These are phyloP conservation scores for Capronia coronata DNA, from an alignment of 2,329 filamentous ascomycete species.

Conservation along the genomic window DNA sequence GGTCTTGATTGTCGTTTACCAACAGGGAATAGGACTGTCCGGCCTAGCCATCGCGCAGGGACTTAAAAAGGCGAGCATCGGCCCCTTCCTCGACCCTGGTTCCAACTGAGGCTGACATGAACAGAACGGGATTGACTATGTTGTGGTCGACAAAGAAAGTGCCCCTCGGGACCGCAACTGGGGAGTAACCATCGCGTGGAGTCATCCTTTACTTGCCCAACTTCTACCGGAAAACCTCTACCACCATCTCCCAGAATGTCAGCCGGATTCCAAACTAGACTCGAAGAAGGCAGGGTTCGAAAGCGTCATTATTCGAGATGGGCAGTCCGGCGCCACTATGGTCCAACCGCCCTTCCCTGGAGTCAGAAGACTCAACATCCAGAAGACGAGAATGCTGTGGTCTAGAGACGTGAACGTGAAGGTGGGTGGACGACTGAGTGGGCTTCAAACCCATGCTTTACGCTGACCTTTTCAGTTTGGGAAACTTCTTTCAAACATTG, in stretches of 20 bases:
- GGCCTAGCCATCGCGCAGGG: slow-evolving; percentile 22
- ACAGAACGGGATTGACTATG: slow-evolving; percentile 22
- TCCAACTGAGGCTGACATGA: background rate
- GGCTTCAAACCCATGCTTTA: background rate
- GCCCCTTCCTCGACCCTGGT: too few relatives aligned
- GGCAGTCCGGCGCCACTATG: slow-evolving; percentile 28
- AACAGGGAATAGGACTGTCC: slow-evolving; percentile 12
- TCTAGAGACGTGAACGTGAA: slow-evolving; percentile 32
- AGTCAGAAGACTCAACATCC: slow-evolving; percentile 35
- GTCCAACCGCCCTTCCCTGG: slow-evolving; percentile 27
- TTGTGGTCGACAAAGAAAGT: slow-evolving; percentile 22
- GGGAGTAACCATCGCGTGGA: slow-evolving; percentile 33
- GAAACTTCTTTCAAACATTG: slow-evolving; percentile 17
- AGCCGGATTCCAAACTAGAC: slow-evolving; percentile 35
- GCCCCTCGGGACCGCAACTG: slow-evolving; percentile 22
- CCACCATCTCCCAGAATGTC: slow-evolving; percentile 30
- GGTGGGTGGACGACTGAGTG: background rate
- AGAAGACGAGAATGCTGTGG: slow-evolving; percentile 33
- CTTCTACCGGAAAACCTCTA: slow-evolving; percentile 34
- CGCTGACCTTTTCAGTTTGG: slow-evolving; percentile 12
- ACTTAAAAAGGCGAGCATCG: slow-evolving; percentile 14
- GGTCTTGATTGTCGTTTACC: background rate
- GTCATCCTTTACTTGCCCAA: slow-evolving; percentile 33
- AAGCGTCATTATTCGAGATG: slow-evolving; percentile 23
- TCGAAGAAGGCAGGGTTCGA: slow-evolving; percentile 16